Conservation (phyloP, 352 stramenopile genomes). For the Aphanomyces stellatus region DNA sequence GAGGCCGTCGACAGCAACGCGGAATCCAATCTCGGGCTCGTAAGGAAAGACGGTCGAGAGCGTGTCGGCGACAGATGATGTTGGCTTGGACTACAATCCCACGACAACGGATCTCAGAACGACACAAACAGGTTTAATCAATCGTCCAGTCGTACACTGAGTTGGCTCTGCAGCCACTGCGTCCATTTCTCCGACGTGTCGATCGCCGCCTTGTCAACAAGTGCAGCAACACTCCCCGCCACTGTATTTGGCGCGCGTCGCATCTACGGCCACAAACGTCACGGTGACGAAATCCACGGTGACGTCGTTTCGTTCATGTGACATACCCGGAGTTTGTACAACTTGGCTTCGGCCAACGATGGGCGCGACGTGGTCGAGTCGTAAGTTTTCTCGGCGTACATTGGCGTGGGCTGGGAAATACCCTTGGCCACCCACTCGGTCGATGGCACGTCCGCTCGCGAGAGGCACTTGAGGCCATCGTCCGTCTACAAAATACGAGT, state of each 20-base stretch:
- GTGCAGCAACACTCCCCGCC: neutral
- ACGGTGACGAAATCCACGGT: neutral
- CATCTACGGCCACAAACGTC: too few relatives aligned
- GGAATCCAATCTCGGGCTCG: constrained; percentile 49
- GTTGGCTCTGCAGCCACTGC: neutral
- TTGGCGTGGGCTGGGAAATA: constrained; percentile 33
- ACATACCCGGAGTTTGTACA: constrained; percentile 44
- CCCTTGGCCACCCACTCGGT: constrained; percentile 47
- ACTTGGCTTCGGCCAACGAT: constrained; percentile 41
- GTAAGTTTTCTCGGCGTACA: constrained; percentile 41
- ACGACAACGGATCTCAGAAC: neutral
- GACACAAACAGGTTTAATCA: neutral
- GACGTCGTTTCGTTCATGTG: neutral
- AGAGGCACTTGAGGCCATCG: constrained; percentile 51
- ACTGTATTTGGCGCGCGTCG: neutral
- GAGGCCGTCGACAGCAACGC: constrained; percentile 46
- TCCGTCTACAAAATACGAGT: constrained; percentile 27
- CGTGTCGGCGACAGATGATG: constrained; percentile 30
- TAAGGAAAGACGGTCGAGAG: constrained; percentile 40
- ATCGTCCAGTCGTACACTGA: constrained; percentile 18
- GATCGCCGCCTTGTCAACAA: neutral
- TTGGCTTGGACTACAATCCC: constrained; percentile 23
- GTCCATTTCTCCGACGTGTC: neutral
- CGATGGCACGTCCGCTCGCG: constrained; percentile 33
- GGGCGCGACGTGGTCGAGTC: constrained; percentile 42